These are phyloP conservation scores for Moricandia moricandioides DNA, from an alignment of 345 rosid species.

Conservation along the genomic window DNA sequence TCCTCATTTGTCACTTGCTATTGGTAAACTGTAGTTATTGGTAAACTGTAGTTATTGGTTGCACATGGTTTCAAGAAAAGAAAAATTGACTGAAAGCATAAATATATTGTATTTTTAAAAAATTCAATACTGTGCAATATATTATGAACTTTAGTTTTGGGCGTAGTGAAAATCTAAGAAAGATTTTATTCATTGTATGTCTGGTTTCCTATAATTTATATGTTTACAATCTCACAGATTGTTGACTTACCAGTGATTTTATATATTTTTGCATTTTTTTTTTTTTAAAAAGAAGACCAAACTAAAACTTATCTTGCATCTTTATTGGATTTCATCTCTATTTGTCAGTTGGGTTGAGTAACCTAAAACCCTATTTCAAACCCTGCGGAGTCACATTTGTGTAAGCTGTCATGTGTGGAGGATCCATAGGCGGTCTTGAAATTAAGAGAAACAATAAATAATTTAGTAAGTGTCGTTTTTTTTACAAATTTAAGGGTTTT, in stretches of 20 bases:
- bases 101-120: no score
- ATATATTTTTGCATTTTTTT: not conserved
- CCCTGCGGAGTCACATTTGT: not conserved
- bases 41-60: slow-evolving; percentile 12
- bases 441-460: no score
- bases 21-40: slow-evolving; percentile 18
- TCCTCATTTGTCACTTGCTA: not conserved
- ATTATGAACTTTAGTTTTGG: not conserved
- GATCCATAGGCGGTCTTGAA: not conserved
- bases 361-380: not conserved
- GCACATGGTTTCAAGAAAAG: slow-evolving; percentile 20
- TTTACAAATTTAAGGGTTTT: no score
- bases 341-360: not conserved
- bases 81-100: no score
- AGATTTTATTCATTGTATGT: not conserved
- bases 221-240: not conserved
- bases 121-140: no score
- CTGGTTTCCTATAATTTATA: not conserved
- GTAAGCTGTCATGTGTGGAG: not conserved
- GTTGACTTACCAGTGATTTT: not conserved
- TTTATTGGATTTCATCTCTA: not conserved
- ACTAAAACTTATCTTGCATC: not conserved
- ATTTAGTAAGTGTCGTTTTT: no score
- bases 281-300: not conserved
- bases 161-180: not conserved